Evolutionary conservation across 192 early-diverging fungal genomes (phyloP), one percentile per base, ranked within the genome.

Genomic region (Entomortierella parvispora): DNA sequence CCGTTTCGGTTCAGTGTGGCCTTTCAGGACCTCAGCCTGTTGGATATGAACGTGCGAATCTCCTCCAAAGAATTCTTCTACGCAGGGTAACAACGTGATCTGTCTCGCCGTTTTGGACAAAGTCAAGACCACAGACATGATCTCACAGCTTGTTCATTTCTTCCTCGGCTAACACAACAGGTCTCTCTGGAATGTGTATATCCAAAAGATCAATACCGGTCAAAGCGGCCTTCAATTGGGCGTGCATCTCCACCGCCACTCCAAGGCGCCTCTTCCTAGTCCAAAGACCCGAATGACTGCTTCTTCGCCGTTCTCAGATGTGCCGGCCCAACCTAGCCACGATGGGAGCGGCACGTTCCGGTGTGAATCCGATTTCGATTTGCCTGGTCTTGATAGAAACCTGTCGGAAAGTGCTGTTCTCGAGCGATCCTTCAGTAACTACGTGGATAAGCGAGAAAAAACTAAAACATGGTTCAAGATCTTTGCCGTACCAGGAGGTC

Each of bases 391-490:
- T n/a, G n/a, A n/a, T n/a, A n/a, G n/a, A n/a, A n/a, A n/a, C n/a
- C n/a, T n/a, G n/a, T n/a, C n/a, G n/a, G n/a, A n/a, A n/a, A n/a
- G n/a, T n/a, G n/a, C n/a, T n/a, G n/a, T n/a, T n/a, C n/a, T 66
- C 6, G 68, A 71, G 11, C 54, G 60, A 26, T 78, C 68, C 15
- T 81, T 85, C 58, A 83, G 81, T 17, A 53, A 68, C 23, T 86
- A 79, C 63, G 51, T 67, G 17, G 87, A 88, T 52, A 66, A 65
- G 23, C 80, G 87, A 7, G 81, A 82, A 40, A 74, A 69, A 8
- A 80, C 80, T 2, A 68, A 63, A 62, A 85, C 87, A 0, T 88
- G 87, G 87, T 88, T 88, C 70, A 84, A 83, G 59, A 86, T 88
- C 28, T 85, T 81, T 65, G 84, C 82, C 28, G 69, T 82, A 2